A percentile compares a stretch with the other conserved stretches of the same genome.
phyloP scores from a whole-genome alignment of 2,329 filamentous ascomycete species.

The Coniochaeta hoffmannii region DNA sequence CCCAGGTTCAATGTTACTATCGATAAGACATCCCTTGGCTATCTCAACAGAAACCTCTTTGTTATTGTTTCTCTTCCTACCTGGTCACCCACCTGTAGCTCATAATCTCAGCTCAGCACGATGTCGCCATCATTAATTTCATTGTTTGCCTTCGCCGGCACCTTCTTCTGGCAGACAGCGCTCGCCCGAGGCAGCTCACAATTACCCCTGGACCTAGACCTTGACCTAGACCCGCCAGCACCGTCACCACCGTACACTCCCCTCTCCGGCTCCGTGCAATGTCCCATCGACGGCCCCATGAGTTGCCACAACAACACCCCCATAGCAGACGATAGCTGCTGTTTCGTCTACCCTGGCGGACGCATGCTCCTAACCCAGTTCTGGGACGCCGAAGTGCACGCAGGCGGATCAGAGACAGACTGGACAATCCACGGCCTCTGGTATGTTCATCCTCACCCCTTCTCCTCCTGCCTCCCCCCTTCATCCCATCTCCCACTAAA shows the following conservation, averaged over 20 bases:
- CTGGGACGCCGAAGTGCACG: constrained; percentile 33
- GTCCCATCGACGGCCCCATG: constrained; percentile 31
- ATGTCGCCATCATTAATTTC: constrained; percentile 22
- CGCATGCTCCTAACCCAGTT: constrained; percentile 34
- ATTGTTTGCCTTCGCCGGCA: constrained; percentile 23
- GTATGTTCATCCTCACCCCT: constrained; percentile 8
- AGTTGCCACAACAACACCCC: constrained; percentile 32
- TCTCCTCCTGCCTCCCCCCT: background rate
- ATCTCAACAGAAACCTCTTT: no score
- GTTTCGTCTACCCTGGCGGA: constrained; percentile 33
- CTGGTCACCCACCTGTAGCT: background rate
- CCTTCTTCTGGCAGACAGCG: constrained; percentile 24
- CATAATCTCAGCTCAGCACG: background rate
- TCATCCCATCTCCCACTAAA: background rate
- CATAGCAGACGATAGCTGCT: constrained; percentile 28
- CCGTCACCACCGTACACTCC: constrained; percentile 27
- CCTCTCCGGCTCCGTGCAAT: constrained; percentile 26
- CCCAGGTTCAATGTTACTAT: no score
- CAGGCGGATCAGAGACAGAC: constrained; percentile 31
- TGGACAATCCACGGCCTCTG: constrained; percentile 38
- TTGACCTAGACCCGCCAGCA: no score
- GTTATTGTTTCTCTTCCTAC: background rate
- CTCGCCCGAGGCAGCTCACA: constrained; percentile 11
- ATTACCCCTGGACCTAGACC: constrained; percentile 11
- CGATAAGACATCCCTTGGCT: no score